These are phyloP conservation scores for Eucalyptus dawsonii DNA, from an alignment of 345 rosid genomes.

Conservation along the genomic window DNA sequence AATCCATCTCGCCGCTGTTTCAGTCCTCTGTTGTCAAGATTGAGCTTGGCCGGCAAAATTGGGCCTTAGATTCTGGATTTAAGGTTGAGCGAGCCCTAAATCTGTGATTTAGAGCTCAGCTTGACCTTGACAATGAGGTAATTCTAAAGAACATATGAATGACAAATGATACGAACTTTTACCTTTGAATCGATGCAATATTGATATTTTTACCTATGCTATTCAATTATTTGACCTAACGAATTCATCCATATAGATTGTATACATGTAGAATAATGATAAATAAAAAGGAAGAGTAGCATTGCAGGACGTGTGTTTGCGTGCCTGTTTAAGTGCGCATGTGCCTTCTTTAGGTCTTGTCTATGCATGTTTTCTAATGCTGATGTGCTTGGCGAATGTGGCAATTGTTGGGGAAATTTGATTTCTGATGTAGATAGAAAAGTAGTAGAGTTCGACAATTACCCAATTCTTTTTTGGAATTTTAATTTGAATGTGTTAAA, in stretches of 20 bases:
- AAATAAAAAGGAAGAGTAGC: background rate
- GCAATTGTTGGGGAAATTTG: background rate
- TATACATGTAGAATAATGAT: background rate
- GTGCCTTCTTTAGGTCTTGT: background rate
- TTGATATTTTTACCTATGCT: background rate
- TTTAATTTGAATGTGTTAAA: too few relatives aligned
- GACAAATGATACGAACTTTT: too few relatives aligned
- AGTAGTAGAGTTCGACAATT: too few relatives aligned
- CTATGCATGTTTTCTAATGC: background rate
- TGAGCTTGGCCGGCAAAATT: too few relatives aligned
- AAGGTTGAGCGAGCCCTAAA: too few relatives aligned
- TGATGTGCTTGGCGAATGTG: background rate
- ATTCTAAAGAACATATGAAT: too few relatives aligned
- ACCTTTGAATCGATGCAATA: background rate
- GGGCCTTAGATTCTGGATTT: too few relatives aligned
- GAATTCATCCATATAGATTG: background rate
- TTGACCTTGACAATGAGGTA: too few relatives aligned
- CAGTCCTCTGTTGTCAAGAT: too few relatives aligned
- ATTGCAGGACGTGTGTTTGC: background rate
- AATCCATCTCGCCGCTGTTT: too few relatives aligned
- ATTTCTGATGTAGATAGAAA: background rate
- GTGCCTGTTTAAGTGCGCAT: background rate
- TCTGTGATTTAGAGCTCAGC: too few relatives aligned
- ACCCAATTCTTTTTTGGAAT: too few relatives aligned
- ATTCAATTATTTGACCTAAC: background rate